A percentile compares a stretch with the other conserved stretches of the same genome.
Evolutionary conservation across 108 stramenopile species (phyloP).

Genomic region (Nitzschia sp.): DNA sequence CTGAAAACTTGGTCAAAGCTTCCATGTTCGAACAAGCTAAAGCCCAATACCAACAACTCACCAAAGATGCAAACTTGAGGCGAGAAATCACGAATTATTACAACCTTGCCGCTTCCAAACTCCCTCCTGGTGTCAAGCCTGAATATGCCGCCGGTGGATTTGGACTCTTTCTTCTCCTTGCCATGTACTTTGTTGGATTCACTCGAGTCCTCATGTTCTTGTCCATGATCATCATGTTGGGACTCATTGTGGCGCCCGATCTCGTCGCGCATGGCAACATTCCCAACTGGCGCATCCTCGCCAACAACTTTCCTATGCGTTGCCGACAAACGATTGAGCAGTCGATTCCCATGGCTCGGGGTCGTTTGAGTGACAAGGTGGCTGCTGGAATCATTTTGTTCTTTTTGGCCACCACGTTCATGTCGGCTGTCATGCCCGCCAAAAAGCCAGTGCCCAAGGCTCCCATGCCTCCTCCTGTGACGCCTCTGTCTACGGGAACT

Average conservation of each 20-base stretch:
- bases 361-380: constrained; percentile 20
- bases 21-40: constrained; percentile 35
- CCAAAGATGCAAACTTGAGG: constrained; percentile 35
- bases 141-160: constrained; percentile 30
- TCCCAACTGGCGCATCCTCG: constrained; percentile 20
- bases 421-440: constrained; percentile 1
- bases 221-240: constrained; percentile 32
- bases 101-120: constrained; percentile 10
- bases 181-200: constrained; percentile 48
- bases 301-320: constrained; percentile 33
- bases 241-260: constrained; percentile 40
- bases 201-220: constrained; percentile 36
- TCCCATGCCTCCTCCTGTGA: not conserved
- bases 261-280: constrained; percentile 1
- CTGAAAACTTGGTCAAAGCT: constrained; percentile 42
- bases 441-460: not conserved
- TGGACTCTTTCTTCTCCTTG: constrained; percentile 19
- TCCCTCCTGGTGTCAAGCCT: constrained; percentile 15
- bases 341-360: constrained; percentile 9
- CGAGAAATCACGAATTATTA: constrained; percentile 20
- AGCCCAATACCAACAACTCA: constrained; percentile 37
- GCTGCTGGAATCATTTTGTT: constrained; percentile 26
- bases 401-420: constrained; percentile 1
- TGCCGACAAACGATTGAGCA: constrained; percentile 25
- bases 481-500: not conserved